Evolutionary conservation across 768 basidiomycete genomes (phyloP).

Genomic region (Amyloporia xantha): DNA sequence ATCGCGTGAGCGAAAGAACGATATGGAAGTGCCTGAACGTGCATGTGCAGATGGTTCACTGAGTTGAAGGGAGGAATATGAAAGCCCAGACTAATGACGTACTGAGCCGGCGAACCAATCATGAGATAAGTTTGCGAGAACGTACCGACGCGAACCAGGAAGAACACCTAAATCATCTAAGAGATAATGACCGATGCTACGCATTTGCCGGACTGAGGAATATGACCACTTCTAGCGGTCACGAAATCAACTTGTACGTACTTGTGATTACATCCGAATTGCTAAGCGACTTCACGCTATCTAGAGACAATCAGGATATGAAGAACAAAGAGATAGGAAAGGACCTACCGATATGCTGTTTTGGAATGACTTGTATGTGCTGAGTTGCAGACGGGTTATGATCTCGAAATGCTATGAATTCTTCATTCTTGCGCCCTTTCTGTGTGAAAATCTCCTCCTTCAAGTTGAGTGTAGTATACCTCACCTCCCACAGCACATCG

Average conservation of each 20-base stretch:
- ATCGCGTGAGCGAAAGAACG: slow-evolving; percentile 27
- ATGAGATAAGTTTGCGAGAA: slow-evolving; percentile 1
- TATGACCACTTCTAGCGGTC: no score
- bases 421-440: slow-evolving; percentile 20
- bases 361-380: slow-evolving; percentile 32
- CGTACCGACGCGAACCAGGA: slow-evolving; percentile 39
- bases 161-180: slow-evolving; percentile 43
- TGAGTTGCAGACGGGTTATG: slow-evolving; percentile 27
- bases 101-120: neutral
- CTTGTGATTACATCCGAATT: slow-evolving; percentile 42
- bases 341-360: slow-evolving; percentile 26
- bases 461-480: neutral
- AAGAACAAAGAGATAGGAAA: neutral
- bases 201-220: slow-evolving; percentile 40
- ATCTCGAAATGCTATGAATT: slow-evolving; percentile 29
- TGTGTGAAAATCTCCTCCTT: neutral
- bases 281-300: slow-evolving; percentile 44
- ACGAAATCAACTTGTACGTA: no score
- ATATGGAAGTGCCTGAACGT: slow-evolving; percentile 67
- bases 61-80: slow-evolving; percentile 78
- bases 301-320: slow-evolving; percentile 26
- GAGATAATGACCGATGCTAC: slow-evolving; percentile 42
- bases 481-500: slow-evolving; percentile 29
- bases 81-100: slow-evolving; percentile 56
- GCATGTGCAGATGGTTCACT: slow-evolving; percentile 68